Percentiles rank a stretch among this genome's conserved stretches.
Conservation (phyloP, 2,329 filamentous ascomycete genomes). For the Fusarium setosum region DNA sequence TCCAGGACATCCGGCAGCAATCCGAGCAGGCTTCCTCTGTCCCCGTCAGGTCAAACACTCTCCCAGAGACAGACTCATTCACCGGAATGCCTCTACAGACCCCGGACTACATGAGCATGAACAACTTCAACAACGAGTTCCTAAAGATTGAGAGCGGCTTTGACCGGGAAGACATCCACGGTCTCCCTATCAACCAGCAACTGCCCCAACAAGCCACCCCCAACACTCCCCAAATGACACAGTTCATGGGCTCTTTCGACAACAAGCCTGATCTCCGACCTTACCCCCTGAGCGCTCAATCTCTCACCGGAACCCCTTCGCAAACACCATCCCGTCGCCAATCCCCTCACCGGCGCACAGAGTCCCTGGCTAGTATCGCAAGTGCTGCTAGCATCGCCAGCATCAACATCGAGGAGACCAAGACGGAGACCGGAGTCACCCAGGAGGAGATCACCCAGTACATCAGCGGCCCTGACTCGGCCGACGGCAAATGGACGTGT, state of each 20-base stretch:
- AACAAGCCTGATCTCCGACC: conserved; percentile 55
- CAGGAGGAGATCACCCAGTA: conserved; percentile 83
- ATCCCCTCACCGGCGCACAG: conserved; percentile 64
- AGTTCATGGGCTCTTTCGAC: conserved; percentile 57
- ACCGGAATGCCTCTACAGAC: conserved; percentile 64
- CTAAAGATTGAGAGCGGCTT: conserved; percentile 52
- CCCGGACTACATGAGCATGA: conserved; percentile 67
- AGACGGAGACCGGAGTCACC: conserved; percentile 85
- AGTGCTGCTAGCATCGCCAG: conserved; percentile 70
- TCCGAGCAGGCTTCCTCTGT: conserved; percentile 65
- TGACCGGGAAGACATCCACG: conserved; percentile 46
- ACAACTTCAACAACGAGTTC: conserved; percentile 59
- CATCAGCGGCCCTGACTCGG: conserved; percentile 77
- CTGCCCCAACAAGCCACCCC: conserved; percentile 65
- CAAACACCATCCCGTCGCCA: conserved; percentile 32
- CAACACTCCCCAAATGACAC: conserved; percentile 59
- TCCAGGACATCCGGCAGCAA: conserved; percentile 69
- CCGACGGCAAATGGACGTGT: conserved; percentile 84
- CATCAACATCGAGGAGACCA: conserved; percentile 73
- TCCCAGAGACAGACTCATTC: conserved; percentile 59
- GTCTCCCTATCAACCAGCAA: conserved; percentile 53
- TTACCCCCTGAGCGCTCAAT: conserved; percentile 35
- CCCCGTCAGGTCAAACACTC: conserved; percentile 63
- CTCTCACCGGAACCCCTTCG: conserved; percentile 31
- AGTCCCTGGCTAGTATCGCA: conserved; percentile 68